Conservation (phyloP, 2,329 filamentous ascomycete species). For the Ceratocystiopsis sp. region DNA sequence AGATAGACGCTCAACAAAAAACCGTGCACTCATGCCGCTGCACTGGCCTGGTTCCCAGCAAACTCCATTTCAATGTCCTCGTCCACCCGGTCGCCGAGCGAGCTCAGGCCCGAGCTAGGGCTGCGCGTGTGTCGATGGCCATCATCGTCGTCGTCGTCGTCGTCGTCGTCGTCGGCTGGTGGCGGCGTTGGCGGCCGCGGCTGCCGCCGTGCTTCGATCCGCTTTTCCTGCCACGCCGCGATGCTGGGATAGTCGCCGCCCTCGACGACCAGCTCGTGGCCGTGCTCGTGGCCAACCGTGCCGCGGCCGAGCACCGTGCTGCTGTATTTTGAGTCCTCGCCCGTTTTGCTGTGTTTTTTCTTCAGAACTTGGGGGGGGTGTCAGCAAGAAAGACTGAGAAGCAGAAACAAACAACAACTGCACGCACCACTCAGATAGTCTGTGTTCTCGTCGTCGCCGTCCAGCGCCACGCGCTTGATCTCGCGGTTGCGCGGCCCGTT, state of each 20-base stretch:
- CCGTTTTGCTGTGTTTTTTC: constrained; percentile 81
- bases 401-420: background rate
- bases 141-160: constrained; percentile 1
- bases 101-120: constrained; percentile 39
- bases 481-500: constrained; percentile 56
- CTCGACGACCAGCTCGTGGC: constrained; percentile 54
- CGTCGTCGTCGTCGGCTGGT: constrained; percentile 2
- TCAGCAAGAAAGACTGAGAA: background rate
- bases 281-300: constrained; percentile 48
- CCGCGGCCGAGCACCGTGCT: constrained; percentile 67
- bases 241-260: constrained; percentile 55
- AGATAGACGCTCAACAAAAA: background rate
- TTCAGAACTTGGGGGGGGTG: constrained; percentile 48
- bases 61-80: constrained; percentile 29
- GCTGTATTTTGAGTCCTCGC: constrained; percentile 70
- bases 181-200: constrained; percentile 5
- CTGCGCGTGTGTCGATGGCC: constrained; percentile 22
- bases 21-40: too few relatives aligned
- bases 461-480: constrained; percentile 66
- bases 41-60: background rate
- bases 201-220: constrained; percentile 13
- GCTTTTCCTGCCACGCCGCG: constrained; percentile 41
- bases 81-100: constrained; percentile 31
- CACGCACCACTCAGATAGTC: constrained; percentile 51
- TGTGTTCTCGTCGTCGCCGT: constrained; percentile 44